Evolutionary conservation across 2,329 filamentous ascomycete genomes (phyloP).

Genomic region (Colletotrichum melonis): DNA sequence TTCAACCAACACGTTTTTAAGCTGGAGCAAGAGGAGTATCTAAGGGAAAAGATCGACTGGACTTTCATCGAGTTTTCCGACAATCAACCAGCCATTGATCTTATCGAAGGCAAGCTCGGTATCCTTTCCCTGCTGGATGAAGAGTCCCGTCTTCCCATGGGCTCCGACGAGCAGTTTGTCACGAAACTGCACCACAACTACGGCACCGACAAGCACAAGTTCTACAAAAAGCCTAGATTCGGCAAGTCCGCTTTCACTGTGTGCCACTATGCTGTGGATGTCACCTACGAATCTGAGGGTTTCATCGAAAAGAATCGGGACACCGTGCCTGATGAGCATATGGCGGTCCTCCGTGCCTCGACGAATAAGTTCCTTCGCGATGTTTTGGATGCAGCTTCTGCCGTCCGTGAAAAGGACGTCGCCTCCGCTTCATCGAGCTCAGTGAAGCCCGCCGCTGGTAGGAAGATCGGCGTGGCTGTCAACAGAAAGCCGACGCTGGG

Average conservation of each 20-base stretch:
- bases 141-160: constrained; percentile 96
- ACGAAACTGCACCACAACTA: constrained; percentile 97
- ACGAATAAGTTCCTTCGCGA: constrained; percentile 86
- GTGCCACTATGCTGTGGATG: constrained; percentile 97
- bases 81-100: constrained; percentile 98
- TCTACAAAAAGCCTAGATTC: constrained; percentile 98
- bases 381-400: constrained; percentile 86
- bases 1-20: constrained; percentile 99
- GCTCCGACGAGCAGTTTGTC: constrained; percentile 95
- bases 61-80: constrained; percentile 99
- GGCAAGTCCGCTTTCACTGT: constrained; percentile 98
- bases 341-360: constrained; percentile 89
- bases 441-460: constrained; percentile 83
- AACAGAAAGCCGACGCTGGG: constrained; percentile 97
- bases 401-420: constrained; percentile 89
- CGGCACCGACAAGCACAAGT: constrained; percentile 88
- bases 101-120: constrained; percentile 97
- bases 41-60: constrained; percentile 97
- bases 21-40: constrained; percentile 97
- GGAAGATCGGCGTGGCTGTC: constrained; percentile 90
- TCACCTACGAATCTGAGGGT: constrained; percentile 98
- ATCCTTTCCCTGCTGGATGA: constrained; percentile 93
- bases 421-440: constrained; percentile 73
- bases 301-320: constrained; percentile 99
- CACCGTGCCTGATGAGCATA: constrained; percentile 97